Percentiles rank a stretch among this genome's conserved stretches.
These are phyloP conservation scores for Sporothrix variecibatus DNA, from an alignment of 2,329 filamentous ascomycete genomes.

Conservation along the genomic window DNA sequence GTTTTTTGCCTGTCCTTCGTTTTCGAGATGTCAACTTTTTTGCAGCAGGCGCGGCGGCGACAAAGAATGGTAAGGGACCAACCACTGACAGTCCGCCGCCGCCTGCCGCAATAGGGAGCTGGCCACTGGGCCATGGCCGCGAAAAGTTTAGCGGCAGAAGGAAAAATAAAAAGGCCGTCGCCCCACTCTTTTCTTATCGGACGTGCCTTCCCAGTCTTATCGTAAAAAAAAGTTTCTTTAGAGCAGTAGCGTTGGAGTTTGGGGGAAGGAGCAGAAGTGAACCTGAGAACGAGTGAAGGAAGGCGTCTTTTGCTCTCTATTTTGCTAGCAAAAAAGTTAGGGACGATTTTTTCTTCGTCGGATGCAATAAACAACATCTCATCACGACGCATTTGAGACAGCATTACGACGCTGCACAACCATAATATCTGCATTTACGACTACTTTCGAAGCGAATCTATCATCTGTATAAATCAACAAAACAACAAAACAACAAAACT, in stretches of 20 bases:
- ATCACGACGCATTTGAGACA: not conserved
- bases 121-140: not conserved
- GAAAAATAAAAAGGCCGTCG: conserved; percentile 28
- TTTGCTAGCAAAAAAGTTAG: not conserved
- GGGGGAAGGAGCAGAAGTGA: not conserved
- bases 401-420: not conserved
- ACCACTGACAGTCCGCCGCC: not conserved
- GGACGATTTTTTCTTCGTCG: conserved; percentile 11
- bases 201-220: conserved; percentile 26
- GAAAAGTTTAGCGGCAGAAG: conserved; percentile 26
- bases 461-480: not conserved
- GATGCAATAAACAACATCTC: conserved; percentile 2
- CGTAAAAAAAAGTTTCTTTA: conserved; percentile 29
- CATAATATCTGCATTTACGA: not conserved
- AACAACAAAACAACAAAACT: not conserved
- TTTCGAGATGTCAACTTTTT: conserved; percentile 5
- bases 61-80: not conserved
- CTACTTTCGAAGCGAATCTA: not conserved
- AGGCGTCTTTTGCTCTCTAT: not conserved
- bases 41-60: not conserved
- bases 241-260: conserved; percentile 1
- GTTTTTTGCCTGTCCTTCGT: conserved; percentile 6
- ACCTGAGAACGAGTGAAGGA: not conserved
- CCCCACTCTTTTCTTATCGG: conserved; percentile 30
- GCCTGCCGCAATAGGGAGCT: not conserved